phyloP scores from a whole-genome alignment of 257 asterid species.

The Solanum gandarillasii region DNA sequence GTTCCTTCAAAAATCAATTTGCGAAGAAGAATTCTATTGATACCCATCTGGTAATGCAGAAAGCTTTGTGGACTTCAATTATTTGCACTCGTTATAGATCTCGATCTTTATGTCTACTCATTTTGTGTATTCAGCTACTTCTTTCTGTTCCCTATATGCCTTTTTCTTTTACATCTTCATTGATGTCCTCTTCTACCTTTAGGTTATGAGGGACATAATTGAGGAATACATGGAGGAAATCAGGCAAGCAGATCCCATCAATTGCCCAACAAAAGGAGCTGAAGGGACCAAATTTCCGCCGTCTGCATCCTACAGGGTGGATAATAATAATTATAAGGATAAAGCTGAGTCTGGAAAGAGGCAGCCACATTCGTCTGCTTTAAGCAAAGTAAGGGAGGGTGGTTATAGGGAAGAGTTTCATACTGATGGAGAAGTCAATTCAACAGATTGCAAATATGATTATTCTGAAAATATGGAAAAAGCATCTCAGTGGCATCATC shows the following conservation, averaged over 20 bases:
- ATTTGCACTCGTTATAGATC: background rate
- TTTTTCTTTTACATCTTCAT: slow-evolving; percentile 1
- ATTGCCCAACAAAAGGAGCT: slow-evolving; percentile 23
- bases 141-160: background rate
- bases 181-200: background rate
- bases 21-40: background rate
- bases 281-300: slow-evolving; percentile 20
- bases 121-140: background rate
- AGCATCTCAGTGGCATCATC: slow-evolving; percentile 19
- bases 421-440: slow-evolving; percentile 8
- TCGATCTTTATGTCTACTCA: background rate
- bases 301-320: slow-evolving; percentile 19
- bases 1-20: background rate
- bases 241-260: slow-evolving; percentile 36
- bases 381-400: slow-evolving; percentile 9
- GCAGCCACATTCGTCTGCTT: slow-evolving; percentile 13
- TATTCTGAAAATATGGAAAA: slow-evolving; percentile 7
- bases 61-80: background rate
- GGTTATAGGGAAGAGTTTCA: slow-evolving; percentile 20
- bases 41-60: background rate
- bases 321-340: slow-evolving; percentile 14
- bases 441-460: slow-evolving; percentile 15
- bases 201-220: slow-evolving; percentile 80
- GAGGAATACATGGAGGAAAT: slow-evolving; percentile 80
- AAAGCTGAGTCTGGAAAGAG: slow-evolving; percentile 17